Percentiles rank a stretch among this genome's conserved stretches.
phyloP scores from a whole-genome alignment of 306 rosid species.

The Amphicarpaea edgeworthii region DNA sequence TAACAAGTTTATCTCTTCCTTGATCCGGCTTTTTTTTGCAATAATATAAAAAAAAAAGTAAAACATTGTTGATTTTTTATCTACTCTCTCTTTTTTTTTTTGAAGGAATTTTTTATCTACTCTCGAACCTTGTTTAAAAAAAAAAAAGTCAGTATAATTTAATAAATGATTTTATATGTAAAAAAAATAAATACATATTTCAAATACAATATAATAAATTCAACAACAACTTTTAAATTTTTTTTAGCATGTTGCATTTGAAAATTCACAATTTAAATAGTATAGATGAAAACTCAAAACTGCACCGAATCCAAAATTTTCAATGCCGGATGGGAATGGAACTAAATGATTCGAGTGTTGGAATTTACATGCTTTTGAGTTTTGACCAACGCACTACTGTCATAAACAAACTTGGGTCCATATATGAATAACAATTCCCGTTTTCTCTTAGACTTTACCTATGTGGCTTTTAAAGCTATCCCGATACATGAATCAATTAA shows the following conservation, averaged over 20 bases:
- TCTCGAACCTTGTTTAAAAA: no score
- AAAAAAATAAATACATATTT: no score
- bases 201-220: no score
- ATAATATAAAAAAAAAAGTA: no score
- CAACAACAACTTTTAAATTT: no score
- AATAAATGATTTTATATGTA: no score
- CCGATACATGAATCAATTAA: slow-evolving; percentile 37
- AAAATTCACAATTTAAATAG: neutral
- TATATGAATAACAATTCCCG: neutral
- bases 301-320: neutral
- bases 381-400: slow-evolving; percentile 11
- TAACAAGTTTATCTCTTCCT: neutral
- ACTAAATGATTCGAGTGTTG: neutral
- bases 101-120: neutral
- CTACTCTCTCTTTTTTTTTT: no score
- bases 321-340: neutral
- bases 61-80: no score
- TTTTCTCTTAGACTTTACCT: slow-evolving; percentile 12
- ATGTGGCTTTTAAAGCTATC: slow-evolving; percentile 32
- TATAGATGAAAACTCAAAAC: no score
- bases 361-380: slow-evolving; percentile 20
- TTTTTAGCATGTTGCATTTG: no score
- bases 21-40: no score
- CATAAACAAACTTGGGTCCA: neutral
- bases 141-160: no score